Evolutionary conservation across 108 stramenopile species (phyloP).

Genomic region (Conticribra weissflogii): DNA sequence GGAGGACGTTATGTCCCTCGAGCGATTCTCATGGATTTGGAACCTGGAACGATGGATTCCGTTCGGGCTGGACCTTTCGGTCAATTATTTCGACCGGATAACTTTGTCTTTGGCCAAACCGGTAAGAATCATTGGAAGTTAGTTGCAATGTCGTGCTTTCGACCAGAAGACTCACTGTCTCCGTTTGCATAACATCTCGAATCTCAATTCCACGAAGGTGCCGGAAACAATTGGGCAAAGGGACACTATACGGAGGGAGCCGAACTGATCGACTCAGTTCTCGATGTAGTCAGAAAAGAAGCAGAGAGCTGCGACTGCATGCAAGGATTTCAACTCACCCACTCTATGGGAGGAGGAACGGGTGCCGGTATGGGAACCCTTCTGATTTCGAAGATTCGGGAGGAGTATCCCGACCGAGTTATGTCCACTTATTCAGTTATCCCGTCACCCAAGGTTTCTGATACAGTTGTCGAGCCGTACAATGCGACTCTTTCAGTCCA

Average conservation of each 20-base stretch:
- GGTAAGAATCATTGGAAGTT: constrained; percentile 12
- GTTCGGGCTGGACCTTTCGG: constrained; percentile 82
- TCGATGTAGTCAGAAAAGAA: constrained; percentile 88
- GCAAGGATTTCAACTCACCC: constrained; percentile 89
- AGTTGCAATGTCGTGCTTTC: constrained; percentile 86
- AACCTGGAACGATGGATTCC: constrained; percentile 87
- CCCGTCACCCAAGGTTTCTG: constrained; percentile 87
- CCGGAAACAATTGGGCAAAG: constrained; percentile 92
- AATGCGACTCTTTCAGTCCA: constrained; percentile 88
- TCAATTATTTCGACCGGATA: constrained; percentile 83
- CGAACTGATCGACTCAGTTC: constrained; percentile 80
- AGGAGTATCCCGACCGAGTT: constrained; percentile 90
- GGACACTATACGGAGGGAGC: constrained; percentile 92
- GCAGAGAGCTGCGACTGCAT: constrained; percentile 84
- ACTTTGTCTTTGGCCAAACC: constrained; percentile 87
- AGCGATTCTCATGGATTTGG: constrained; percentile 76
- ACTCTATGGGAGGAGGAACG: constrained; percentile 90
- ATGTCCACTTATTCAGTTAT: constrained; percentile 87
- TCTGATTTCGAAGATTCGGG: constrained; percentile 83
- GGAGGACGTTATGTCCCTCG: constrained; percentile 86
- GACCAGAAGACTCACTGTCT: too few relatives aligned
- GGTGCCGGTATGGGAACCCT: constrained; percentile 88
- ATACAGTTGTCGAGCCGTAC: constrained; percentile 89
- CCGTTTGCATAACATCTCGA: too few relatives aligned
- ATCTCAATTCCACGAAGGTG: too few relatives aligned